phyloP scores from a whole-genome alignment of 2,329 filamentous ascomycete genomes.

The Talaromyces sp. region DNA sequence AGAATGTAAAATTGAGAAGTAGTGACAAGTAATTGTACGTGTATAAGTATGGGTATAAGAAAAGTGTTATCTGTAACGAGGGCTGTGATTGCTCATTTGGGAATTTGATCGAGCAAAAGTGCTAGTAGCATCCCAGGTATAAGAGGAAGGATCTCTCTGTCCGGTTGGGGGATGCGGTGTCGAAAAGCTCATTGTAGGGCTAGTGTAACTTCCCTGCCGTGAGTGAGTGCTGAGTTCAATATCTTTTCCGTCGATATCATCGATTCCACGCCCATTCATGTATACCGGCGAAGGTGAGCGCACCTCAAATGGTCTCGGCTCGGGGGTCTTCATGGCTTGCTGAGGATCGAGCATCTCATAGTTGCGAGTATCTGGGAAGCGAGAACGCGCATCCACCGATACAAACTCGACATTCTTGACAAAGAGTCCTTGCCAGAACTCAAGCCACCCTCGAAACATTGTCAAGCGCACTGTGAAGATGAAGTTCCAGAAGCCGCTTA shows the following conservation, averaged over 20 bases:
- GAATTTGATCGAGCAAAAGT: conserved; percentile 15
- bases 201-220: conserved; percentile 4
- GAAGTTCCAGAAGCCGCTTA: conserved; percentile 82
- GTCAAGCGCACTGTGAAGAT: conserved; percentile 74
- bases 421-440: conserved; percentile 53
- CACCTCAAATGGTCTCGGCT: conserved; percentile 26
- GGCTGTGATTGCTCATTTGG: conserved; percentile 12
- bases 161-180: conserved; percentile 10
- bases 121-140: conserved; percentile 11
- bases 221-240: conserved; percentile 1
- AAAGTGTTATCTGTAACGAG: conserved; percentile 1
- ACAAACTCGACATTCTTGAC: conserved; percentile 69
- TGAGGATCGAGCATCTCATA: conserved; percentile 67
- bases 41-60: background rate
- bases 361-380: conserved; percentile 60
- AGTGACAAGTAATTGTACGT: background rate
- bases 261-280: background rate
- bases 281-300: conserved; percentile 16
- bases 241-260: background rate
- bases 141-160: background rate
- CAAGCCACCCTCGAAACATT: conserved; percentile 80
- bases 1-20: background rate
- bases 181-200: conserved; percentile 14
- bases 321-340: conserved; percentile 28
- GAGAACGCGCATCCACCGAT: conserved; percentile 68